phyloP scores from a whole-genome alignment of 1,284 basidiomycete species.

The Agroathelia rolfsii region DNA sequence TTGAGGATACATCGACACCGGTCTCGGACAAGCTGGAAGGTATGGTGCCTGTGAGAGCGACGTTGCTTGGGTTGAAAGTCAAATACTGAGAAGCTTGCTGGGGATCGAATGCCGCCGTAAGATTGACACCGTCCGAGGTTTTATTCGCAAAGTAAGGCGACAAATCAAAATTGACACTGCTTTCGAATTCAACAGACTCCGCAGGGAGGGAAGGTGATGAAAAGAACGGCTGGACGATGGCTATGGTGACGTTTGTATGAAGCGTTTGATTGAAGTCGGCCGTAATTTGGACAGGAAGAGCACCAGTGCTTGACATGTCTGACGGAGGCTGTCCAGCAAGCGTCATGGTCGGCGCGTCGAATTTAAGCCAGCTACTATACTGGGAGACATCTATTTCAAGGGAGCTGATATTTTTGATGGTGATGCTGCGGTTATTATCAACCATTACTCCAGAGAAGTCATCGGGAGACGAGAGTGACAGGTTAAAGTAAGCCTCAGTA shows the following conservation, averaged over 20 bases:
- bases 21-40: constrained; percentile 28
- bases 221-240: constrained; percentile 64
- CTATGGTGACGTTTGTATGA: constrained; percentile 49
- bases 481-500: constrained; percentile 39
- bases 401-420: constrained; percentile 39
- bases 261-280: constrained; percentile 61
- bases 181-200: constrained; percentile 36
- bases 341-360: constrained; percentile 40
- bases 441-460: constrained; percentile 53
- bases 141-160: constrained; percentile 42
- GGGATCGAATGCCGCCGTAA: constrained; percentile 46
- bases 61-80: constrained; percentile 34
- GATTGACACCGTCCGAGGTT: constrained; percentile 32
- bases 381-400: constrained; percentile 49
- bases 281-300: constrained; percentile 52
- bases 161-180: constrained; percentile 38
- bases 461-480: constrained; percentile 46
- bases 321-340: constrained; percentile 56
- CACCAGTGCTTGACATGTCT: constrained; percentile 19
- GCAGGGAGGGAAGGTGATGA: constrained; percentile 42
- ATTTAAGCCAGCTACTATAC: constrained; percentile 54
- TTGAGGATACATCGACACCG: too few species aligned
- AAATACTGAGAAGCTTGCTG: constrained; percentile 34
- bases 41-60: constrained; percentile 42
- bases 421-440: constrained; percentile 47